Conservation (phyloP, 371 early-diverging fungal species). For the Synchytrium microbalum region DNA sequence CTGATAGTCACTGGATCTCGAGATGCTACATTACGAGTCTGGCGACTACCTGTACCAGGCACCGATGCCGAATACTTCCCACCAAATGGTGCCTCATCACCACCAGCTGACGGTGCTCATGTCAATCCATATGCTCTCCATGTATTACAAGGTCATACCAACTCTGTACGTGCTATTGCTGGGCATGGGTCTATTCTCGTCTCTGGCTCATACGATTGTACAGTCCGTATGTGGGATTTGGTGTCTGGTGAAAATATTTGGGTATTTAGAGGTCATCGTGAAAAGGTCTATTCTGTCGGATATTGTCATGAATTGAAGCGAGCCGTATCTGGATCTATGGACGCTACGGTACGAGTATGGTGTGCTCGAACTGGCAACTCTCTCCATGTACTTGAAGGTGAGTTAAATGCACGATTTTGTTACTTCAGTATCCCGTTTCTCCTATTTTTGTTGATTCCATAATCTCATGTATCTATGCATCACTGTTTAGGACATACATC, state of each 20-base stretch:
- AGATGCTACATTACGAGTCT: slow-evolving; percentile 90
- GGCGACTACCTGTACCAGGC: slow-evolving; percentile 65
- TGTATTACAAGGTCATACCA: slow-evolving; percentile 76
- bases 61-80: neutral
- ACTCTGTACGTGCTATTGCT: slow-evolving; percentile 91
- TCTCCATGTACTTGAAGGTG: slow-evolving; percentile 67
- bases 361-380: slow-evolving; percentile 73
- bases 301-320: slow-evolving; percentile 72
- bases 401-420: neutral
- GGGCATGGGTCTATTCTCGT: slow-evolving; percentile 80
- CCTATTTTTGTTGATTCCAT: no score
- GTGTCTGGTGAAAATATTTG: slow-evolving; percentile 57
- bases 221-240: slow-evolving; percentile 91
- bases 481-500: slow-evolving; percentile 75
- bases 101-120: slow-evolving; percentile 37
- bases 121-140: slow-evolving; percentile 51
- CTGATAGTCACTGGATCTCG: slow-evolving; percentile 94
- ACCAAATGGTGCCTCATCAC: neutral
- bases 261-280: slow-evolving; percentile 72
- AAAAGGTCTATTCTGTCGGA: slow-evolving; percentile 90
- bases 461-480: no score
- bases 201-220: slow-evolving; percentile 92
- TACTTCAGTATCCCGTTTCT: neutral
- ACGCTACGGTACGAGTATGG: slow-evolving; percentile 96
- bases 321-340: slow-evolving; percentile 94